Conservation (phyloP, 345 rosid species). For the Citrus reticulata region DNA sequence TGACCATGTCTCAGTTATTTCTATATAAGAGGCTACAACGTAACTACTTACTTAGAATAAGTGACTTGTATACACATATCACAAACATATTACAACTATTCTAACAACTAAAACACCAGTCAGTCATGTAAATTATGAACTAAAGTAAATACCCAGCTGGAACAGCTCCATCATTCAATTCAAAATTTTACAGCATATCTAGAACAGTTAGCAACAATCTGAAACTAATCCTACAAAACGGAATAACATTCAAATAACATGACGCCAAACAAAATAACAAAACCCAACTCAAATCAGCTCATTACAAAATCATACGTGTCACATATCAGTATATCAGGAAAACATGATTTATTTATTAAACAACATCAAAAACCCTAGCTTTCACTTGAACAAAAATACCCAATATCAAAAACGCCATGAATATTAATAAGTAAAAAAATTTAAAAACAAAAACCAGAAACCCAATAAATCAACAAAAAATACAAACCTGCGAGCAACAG, state of each 20-base stretch:
- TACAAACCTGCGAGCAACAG: constrained; percentile 1
- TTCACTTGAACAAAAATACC: too few species aligned
- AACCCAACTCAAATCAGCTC: not conserved
- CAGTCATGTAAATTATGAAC: not conserved
- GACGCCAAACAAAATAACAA: not conserved
- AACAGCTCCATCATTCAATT: not conserved
- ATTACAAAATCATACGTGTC: not conserved
- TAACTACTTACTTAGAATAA: not conserved
- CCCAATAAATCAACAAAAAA: not conserved
- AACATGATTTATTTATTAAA: not conserved
- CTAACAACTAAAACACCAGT: not conserved
- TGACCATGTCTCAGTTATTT: not conserved
- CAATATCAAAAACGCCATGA: not conserved
- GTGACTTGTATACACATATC: not conserved
- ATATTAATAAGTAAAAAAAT: not conserved
- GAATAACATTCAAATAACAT: not conserved
- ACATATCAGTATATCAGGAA: not conserved
- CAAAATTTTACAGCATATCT: not conserved
- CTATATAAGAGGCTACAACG: too few species aligned
- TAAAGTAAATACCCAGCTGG: not conserved
- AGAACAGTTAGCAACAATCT: not conserved
- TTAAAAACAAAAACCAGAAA: not conserved
- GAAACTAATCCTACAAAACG: not conserved
- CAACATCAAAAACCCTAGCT: not conserved
- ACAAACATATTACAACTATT: not conserved